A percentile compares a stretch with the other conserved stretches of the same genome.
phyloP scores from a whole-genome alignment of 768 basidiomycete genomes.

The Chalciporus piperatus region DNA sequence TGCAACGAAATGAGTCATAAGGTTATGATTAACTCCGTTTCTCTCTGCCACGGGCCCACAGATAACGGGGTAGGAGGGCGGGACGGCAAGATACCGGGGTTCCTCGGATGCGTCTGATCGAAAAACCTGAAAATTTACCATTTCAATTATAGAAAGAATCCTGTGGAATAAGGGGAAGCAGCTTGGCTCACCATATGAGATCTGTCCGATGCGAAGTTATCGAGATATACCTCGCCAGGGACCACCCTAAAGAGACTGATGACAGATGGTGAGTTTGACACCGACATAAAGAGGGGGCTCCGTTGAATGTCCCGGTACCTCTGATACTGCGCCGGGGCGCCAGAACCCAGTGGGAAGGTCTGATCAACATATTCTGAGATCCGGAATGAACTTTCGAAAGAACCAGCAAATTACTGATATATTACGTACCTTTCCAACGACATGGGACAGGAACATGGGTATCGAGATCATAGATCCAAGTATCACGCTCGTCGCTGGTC shows the following conservation, averaged over 20 bases:
- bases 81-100: conserved; percentile 39
- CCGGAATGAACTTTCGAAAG: conserved; percentile 15
- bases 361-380: conserved; percentile 43
- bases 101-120: conserved; percentile 7
- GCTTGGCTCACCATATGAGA: conserved; percentile 62
- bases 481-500: conserved; percentile 13
- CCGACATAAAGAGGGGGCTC: conserved; percentile 1
- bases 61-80: conserved; percentile 50
- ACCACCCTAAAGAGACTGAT: conserved; percentile 64
- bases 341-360: conserved; percentile 40
- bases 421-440: conserved; percentile 43
- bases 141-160: neutral
- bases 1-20: conserved; percentile 57
- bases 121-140: conserved; percentile 7
- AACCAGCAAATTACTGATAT: neutral
- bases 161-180: conserved; percentile 11
- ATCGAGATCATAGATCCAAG: conserved; percentile 74
- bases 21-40: conserved; percentile 44
- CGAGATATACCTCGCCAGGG: conserved; percentile 47
- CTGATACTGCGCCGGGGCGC: conserved; percentile 36
- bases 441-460: conserved; percentile 51
- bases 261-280: conserved; percentile 1
- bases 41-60: conserved; percentile 42
- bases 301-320: conserved; percentile 37
- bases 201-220: conserved; percentile 69